Base-by-base conservation (phyloP, 805 yeast species). In the Yamadazyma philogaea region DNA sequence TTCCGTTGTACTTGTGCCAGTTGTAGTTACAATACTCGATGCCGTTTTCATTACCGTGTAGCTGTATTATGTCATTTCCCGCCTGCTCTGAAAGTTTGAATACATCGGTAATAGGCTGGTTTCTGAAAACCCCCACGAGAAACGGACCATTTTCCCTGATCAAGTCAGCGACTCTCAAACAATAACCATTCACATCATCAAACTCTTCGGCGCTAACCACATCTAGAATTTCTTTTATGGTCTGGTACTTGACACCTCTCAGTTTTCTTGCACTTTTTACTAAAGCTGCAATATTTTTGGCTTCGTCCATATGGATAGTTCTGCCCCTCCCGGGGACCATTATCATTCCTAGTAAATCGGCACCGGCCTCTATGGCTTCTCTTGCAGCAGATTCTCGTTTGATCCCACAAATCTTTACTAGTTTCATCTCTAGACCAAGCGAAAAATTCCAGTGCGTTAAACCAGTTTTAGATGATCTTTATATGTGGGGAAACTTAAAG, bases 321-420 rank as follows among this genome's bases (percentile, higher is more conserved):
- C 99, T 75, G 30, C 77, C 75, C 43, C 96, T 68, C 17, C 76
- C 76, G 0, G 97, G 98, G 2, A 89, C 98, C 57, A 93, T 60
- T 21, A 93, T 93, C 51, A 87, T 78, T 1, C 99, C 99, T 2
- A 91, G 54, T 31, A 87, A 60, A 49, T 84, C 78, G 0, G 97
- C 90, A 0, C 95, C 95, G 6, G 69, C 48, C 0, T 75, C 77
- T 0, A 89, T 63, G 0, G 96, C 96, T 4, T 53, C 55, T n/a
- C 62, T 47, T 0, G 96, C 97, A 0, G 87, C 87, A 35, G 81
- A 84, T 0, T 63, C 57, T 2, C 83, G 71, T 50, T 77, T 77
- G 17, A 91, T 59, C 0, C 99, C 99, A 60, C 99, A 91, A 3
- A 91, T 80, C 57, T 91, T 91, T 4, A 85, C 84, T n/a, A 87